Evolutionary conservation across 352 stramenopile species (phyloP), one percentile per base, ranked within the genome.

Genomic region (Phytophthora megakarya): DNA sequence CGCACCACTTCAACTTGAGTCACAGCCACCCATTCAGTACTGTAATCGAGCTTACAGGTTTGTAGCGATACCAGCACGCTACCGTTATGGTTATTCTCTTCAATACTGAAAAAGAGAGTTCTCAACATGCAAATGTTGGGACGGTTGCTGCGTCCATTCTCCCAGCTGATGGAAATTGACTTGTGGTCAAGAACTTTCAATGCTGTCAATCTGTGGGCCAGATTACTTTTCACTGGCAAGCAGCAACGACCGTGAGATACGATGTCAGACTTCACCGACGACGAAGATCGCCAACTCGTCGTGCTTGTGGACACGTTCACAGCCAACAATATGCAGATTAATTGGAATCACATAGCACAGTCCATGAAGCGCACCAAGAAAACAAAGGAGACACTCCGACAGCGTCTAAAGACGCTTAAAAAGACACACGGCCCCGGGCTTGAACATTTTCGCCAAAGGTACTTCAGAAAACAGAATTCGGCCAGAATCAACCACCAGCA

Each of bases 401-500:
- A 85, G 64, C 78, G 78, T 15, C 64, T 87, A 4, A 87, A 87
- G 38, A 87, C 78, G 3, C 65, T 87, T 5, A 87, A 87, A 40
- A 73, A 76, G n/a, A 85, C 67, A 1, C 49, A 87, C 30, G 74
- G 72, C 22, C 35, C 26, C 19, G 45, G 74, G 13, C 16, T 85
- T 10, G 53, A 60, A 9, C 18, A 63, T 0, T 87, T 87, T 22
- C 76, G 71, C 1, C 7, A 12, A 8, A 78, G 78, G 74, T 87
- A 67, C 60, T 87, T 84, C 18, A 72, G 58, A 52, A 58, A 65
- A 21, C 5, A 28, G 5, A 42, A 67, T 43, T 7, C 22, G 0
- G 44, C 39, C 3, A 25, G 50, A 38, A 19, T 15, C 9, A 52
- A 35, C 5, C 22, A 25, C n/a, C 61, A 56, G 1, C 22, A 15